Percentiles rank a stretch among this genome's conserved stretches.
phyloP scores from a whole-genome alignment of 2,329 filamentous ascomycete species.

The Aspergillus awamori region DNA sequence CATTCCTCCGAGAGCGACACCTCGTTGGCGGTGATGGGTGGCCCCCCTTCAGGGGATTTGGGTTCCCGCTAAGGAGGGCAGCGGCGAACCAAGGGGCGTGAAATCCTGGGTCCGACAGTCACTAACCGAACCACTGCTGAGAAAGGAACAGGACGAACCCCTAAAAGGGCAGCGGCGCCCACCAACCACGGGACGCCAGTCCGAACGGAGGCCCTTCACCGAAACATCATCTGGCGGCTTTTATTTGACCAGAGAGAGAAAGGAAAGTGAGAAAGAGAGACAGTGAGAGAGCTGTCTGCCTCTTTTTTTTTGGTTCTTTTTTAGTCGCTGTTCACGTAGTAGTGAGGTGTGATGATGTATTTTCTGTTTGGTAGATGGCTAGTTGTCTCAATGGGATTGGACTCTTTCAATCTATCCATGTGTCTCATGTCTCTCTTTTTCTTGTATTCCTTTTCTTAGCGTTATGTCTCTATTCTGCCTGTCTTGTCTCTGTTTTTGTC shows the following conservation, averaged over 20 bases:
- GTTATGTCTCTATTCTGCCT: neutral
- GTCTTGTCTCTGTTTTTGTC: neutral
- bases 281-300: no score
- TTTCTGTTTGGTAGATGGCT: no score
- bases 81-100: slow-evolving; percentile 23
- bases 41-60: slow-evolving; percentile 19
- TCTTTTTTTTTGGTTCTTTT: no score
- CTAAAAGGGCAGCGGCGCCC: slow-evolving; percentile 14
- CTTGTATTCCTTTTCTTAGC: no score
- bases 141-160: slow-evolving; percentile 16
- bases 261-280: no score
- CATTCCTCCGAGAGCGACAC: slow-evolving; percentile 18
- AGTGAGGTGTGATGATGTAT: no score
- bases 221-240: slow-evolving; percentile 9
- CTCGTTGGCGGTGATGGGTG: slow-evolving; percentile 19
- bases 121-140: slow-evolving; percentile 16
- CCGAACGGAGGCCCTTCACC: slow-evolving; percentile 13
- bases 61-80: slow-evolving; percentile 14
- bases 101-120: slow-evolving; percentile 19
- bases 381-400: no score
- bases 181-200: slow-evolving; percentile 13
- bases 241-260: neutral
- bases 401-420: no score
- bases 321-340: no score
- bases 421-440: no score